Evolutionary conservation across 371 early-diverging fungal genomes (phyloP).

Genomic region (Batrachochytrium dendrobatidis): DNA sequence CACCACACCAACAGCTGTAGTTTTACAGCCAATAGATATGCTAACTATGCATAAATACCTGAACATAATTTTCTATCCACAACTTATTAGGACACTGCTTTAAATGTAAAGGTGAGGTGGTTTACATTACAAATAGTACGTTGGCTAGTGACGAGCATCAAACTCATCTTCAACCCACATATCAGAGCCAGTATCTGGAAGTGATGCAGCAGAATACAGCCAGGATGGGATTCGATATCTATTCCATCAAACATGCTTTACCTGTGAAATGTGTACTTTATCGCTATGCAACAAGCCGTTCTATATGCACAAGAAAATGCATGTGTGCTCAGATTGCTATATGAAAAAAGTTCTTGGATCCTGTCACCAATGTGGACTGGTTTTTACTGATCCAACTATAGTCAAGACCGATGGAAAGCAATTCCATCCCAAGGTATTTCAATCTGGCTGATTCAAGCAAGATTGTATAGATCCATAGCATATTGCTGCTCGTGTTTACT

Average conservation of each 20-base stretch:
- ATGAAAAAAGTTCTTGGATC: conserved; percentile 10
- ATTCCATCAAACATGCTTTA: conserved; percentile 17
- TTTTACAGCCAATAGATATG: no score
- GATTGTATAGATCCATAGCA: not conserved
- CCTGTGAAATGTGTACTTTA: conserved; percentile 7
- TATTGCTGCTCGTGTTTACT: not conserved
- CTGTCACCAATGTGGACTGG: conserved; percentile 10
- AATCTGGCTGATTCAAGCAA: no score
- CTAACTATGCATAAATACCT: no score
- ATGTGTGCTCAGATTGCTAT: conserved; percentile 12
- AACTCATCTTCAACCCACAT: not conserved
- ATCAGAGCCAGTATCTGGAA: not conserved
- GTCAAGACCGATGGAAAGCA: conserved; percentile 15
- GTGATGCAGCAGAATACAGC: conserved; percentile 13
- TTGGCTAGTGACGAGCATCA: no score
- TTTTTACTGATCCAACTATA: conserved; percentile 2
- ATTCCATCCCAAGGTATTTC: conserved; percentile 16
- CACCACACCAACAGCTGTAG: no score
- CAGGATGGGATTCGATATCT: conserved; percentile 12
- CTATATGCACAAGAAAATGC: conserved; percentile 10
- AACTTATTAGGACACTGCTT: not conserved
- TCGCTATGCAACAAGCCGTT: conserved; percentile 10
- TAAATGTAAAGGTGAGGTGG: not conserved
- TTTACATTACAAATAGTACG: no score
- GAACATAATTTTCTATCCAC: no score